These are phyloP conservation scores for Scalesia atractyloides DNA, from an alignment of 129 eudicot genomes.

Conservation along the genomic window DNA sequence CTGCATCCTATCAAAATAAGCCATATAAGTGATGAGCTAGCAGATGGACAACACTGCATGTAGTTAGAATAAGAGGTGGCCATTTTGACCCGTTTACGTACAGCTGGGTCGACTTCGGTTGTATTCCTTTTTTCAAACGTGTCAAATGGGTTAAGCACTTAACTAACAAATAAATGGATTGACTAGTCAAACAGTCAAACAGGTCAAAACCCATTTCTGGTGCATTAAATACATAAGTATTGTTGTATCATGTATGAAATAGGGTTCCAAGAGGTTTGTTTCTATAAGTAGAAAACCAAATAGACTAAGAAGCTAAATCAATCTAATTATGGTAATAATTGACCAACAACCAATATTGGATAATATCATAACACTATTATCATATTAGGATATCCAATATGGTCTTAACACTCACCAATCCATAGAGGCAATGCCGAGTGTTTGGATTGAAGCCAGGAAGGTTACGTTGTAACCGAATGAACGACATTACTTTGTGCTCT, in stretches of 20 bases:
- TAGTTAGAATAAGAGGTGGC: neutral
- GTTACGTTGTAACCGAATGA: slow-evolving; percentile 84
- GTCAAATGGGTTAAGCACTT: neutral
- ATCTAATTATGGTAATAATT: neutral
- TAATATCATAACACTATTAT: neutral
- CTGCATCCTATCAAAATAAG: slow-evolving; percentile 70
- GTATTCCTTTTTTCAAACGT: neutral
- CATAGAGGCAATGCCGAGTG: slow-evolving; percentile 91
- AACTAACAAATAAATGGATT: neutral
- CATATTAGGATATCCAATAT: neutral
- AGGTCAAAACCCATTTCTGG: slow-evolving; percentile 1
- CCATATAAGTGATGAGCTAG: slow-evolving; percentile 12
- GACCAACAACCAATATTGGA: neutral
- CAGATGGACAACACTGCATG: neutral
- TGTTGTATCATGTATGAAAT: neutral
- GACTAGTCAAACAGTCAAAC: neutral
- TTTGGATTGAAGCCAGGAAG: slow-evolving; percentile 94
- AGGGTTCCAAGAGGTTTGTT: neutral
- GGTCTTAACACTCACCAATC: slow-evolving; percentile 53
- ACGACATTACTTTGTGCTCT: slow-evolving; percentile 98
- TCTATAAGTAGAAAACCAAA: neutral
- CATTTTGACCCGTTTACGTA: slow-evolving; percentile 1
- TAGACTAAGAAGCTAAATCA: neutral
- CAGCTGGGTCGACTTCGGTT: neutral
- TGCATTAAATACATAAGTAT: neutral